These are phyloP conservation scores for Papiliotrema flavescens DNA, from an alignment of 1,284 basidiomycete genomes.

Conservation along the genomic window DNA sequence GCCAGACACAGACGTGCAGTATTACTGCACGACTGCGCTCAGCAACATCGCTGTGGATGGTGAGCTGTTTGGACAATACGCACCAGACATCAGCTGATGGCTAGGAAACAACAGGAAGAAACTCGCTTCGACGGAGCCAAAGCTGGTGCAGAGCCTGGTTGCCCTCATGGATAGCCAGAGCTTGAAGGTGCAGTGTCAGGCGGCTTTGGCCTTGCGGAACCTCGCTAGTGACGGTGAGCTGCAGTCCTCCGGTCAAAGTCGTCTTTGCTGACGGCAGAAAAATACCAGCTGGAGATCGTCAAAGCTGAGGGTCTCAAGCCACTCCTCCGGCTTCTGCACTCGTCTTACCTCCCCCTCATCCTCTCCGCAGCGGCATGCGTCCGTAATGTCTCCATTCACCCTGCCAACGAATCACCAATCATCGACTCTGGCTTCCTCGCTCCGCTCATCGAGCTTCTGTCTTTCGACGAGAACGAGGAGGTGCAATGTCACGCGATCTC, in stretches of 20 bases:
- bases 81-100: not conserved
- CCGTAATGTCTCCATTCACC: constrained; percentile 98
- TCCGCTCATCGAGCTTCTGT: constrained; percentile 90
- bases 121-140: constrained; percentile 89
- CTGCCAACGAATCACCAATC: constrained; percentile 97
- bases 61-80: constrained; percentile 38
- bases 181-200: constrained; percentile 98
- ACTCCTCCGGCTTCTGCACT: constrained; percentile 89
- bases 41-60: constrained; percentile 98
- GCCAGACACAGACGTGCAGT: constrained; percentile 98
- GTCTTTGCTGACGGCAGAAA: constrained; percentile 58
- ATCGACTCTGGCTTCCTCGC: constrained; percentile 97
- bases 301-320: constrained; percentile 91
- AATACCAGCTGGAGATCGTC: constrained; percentile 99
- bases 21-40: constrained; percentile 98
- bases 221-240: constrained; percentile 90
- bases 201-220: constrained; percentile 92
- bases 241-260: not conserved
- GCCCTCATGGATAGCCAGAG: constrained; percentile 96
- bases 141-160: constrained; percentile 90
- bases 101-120: constrained; percentile 86
- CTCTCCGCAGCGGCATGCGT: constrained; percentile 98
- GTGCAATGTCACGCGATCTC: constrained; percentile 99
- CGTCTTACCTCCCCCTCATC: constrained; percentile 97
- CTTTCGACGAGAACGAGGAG: constrained; percentile 98